Base-by-base conservation (phyloP, 768 basidiomycete species). In the Scleroderma bovista region DNA sequence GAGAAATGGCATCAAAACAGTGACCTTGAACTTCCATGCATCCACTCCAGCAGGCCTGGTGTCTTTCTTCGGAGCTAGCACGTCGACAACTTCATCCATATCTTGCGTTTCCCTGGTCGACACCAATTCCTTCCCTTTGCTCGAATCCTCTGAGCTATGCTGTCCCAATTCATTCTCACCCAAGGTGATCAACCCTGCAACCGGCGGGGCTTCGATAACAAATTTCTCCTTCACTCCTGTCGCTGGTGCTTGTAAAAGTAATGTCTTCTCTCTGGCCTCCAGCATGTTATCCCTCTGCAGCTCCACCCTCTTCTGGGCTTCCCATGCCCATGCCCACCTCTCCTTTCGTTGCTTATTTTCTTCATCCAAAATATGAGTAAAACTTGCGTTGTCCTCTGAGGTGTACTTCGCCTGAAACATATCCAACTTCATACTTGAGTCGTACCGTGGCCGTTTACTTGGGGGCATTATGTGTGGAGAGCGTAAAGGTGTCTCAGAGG, bases 351-450 rank as follows among this genome's bases (percentile, higher is more conserved):
- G 76, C 65, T 75, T 71, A 63, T 99, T 98, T 74, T 97, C 95
- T 48, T 86, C 83, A 51, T 93, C 83, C 48, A 99, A 70, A 51
- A 98, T 94, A 54, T 90, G 77, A 9, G 93, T 91, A 65, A 99
- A 98, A 52, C 93, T 96, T 6, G 94, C 83, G 66, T 99, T 99
- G 68, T 99, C 96, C 63, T 97, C 93, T 0, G 93, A 96, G 2
- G 96, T 98, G 65, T 91, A 96, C 38, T 78, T 79, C 1, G 90
- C 81, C 65, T 98, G 96, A 65, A 97, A 99, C 15, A 72, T 72
- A 64, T 97, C 93, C 16, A 97, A 76, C 48, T 78, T 83, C 61
- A 92, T 69, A 51, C 73, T 64, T 3, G 72, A 70, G 57, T 89
- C 77, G 58, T 79, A 83, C 49, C 78, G 79, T 29, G 74, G 60